Base-by-base conservation (phyloP, 352 stramenopile genomes). In the Globisporangium rhizosaccharum region DNA sequence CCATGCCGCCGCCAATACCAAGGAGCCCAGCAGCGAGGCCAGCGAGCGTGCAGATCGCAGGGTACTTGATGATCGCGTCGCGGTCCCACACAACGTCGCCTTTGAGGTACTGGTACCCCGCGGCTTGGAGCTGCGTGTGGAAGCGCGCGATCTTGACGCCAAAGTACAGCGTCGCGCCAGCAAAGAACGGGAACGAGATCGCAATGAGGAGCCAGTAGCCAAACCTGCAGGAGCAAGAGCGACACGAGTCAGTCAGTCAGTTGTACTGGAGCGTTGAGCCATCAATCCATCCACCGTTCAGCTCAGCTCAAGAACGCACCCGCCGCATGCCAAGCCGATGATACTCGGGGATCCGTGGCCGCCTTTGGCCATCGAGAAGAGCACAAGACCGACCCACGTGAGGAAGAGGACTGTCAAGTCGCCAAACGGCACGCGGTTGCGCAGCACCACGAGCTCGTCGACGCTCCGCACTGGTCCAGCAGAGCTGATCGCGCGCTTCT, bases 81-180 rank as follows among this genome's bases (percentile, higher is more conserved):
- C 75, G 76, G 62, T 94, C 86, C 96, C 96, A 99, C 57, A 96
- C 61, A 58, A 99, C 94, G 69, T 99, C 96, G 17, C 96, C 96
- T 62, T 97, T 87, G n/a, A 89, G 70, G 67, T 98, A 99, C n/a
- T 87, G 71, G 66, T 97, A 99, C 10, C 83, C 81, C 0, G 67
- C 87, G 9, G 69, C 65, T 57, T 87, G 71, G 52, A 92, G 57
- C 51, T 87, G 77, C 23, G 67, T 60, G 55, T 92, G 82, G 33
- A 83, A 79, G 10, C 65, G 69, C 25, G 64, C 71, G 57, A 94
- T 85, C 63, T 89, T 88, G 49, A 71, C 55, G 11, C 80, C 85
- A 62, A 87, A 92, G 71, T 90, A 87, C n/a, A 85, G 66, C 11
- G 85, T 94, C 51, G 82, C 75, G 15, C 64, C 56, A 8, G 77